Evolutionary conservation across 208 protist species (phyloP), one percentile per base, ranked within the genome.

Genomic region (Acanthamoeba healyi): DNA sequence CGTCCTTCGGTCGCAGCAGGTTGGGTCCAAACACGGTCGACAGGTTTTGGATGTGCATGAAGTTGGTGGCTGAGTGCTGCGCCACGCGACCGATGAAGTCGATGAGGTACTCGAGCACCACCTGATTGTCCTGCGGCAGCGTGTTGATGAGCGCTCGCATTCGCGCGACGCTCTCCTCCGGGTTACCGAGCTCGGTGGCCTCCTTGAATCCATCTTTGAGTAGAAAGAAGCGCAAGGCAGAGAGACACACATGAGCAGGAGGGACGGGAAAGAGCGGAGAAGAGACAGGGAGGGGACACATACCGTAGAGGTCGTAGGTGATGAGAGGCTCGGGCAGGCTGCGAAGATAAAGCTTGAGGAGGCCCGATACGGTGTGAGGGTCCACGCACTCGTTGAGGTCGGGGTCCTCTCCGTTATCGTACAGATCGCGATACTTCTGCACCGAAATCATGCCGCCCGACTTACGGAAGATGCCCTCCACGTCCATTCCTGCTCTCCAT

Each of bases 261-360:
- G 19, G 26, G 6, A 26, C 72, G 38, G 32, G 32, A 14, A 7
- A 22, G 63, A 72, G 63, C 26, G 29, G 26, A 29, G 63, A 1
- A 29, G 24, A 29, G 36, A n/a, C 2, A 36, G 29, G 36, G 67
- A 26, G 6, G 22, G 36, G 1, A 14, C 0, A 15, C 5, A 9
- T 61, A 61, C 46, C 46, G 15, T 87, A 87, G 38, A 87, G 46
- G 36, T 51, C 79, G 49, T 87, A 87, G 40, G 87, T 92, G 42
- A 92, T 70, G 61, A 92, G 87, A 22, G 87, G 87, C 12, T 92
- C 87, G 26, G 87, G 87, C 56, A 92, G 32, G 58, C 42, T 92
- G 24, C 61, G 36, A 12, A 92, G 87, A 56, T 74, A 92, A 26
- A 70, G 56, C 65, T 92, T 92, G 65, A 92, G 87, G 26, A 92